A percentile compares a stretch with the other conserved stretches of the same genome.
Evolutionary conservation across 495 filamentous ascomycete genomes (phyloP).

Genomic region (Penicillium tannophilum): DNA sequence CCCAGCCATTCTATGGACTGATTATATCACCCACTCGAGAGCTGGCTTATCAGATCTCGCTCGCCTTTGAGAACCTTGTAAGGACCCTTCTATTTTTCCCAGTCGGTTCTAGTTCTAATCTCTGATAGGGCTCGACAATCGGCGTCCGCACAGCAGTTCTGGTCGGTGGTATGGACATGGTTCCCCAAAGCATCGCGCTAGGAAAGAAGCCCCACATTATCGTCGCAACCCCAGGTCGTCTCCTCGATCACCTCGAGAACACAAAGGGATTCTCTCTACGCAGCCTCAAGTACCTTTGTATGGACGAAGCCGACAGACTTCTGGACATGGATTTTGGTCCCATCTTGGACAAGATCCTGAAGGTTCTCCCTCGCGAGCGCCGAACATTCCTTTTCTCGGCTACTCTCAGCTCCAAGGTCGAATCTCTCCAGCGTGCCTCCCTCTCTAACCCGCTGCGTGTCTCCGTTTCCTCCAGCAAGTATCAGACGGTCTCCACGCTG

Average conservation of each 20-base stretch:
- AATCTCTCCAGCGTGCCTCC: constrained; percentile 85
- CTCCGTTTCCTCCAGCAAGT: constrained; percentile 74
- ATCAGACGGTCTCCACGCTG: constrained; percentile 85
- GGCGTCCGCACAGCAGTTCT: constrained; percentile 76
- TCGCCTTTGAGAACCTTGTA: constrained; percentile 73
- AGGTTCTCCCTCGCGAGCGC: constrained; percentile 76
- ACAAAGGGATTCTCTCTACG: constrained; percentile 91
- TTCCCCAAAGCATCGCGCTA: constrained; percentile 82
- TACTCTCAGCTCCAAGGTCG: constrained; percentile 90
- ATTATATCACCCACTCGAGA: constrained; percentile 91
- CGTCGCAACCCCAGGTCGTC: constrained; percentile 81
- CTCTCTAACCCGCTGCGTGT: constrained; percentile 78
- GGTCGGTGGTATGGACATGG: constrained; percentile 94
- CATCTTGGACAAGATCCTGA: constrained; percentile 88
- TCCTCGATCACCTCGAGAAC: constrained; percentile 93
- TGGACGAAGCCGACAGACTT: constrained; percentile 93
- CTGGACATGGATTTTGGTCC: constrained; percentile 95
- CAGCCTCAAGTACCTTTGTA: constrained; percentile 79
- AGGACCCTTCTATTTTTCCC: constrained; percentile 50
- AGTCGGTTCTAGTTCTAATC: not conserved
- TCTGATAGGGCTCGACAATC: constrained; percentile 51
- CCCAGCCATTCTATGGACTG: constrained; percentile 74
- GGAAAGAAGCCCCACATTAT: constrained; percentile 91
- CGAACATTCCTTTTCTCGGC: constrained; percentile 92
- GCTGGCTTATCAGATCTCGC: constrained; percentile 85